phyloP scores from a whole-genome alignment of 1,284 basidiomycete genomes.

The Fomes fomentarius region DNA sequence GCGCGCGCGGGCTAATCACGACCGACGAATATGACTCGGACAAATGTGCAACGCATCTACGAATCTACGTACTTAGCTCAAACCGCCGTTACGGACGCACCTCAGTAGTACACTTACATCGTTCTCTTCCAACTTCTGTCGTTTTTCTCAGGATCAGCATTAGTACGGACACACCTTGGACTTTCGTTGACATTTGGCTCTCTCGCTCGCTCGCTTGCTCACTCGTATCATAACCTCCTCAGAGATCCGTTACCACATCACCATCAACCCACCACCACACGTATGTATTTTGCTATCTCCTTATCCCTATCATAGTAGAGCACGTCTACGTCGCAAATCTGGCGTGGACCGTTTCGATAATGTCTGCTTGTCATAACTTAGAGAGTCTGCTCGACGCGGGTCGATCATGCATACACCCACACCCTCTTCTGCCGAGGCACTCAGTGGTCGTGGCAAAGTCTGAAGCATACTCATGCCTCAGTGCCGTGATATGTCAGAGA shows the following conservation, averaged over 20 bases:
- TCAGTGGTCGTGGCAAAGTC: no score
- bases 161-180: conserved; percentile 24
- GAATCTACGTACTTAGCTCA: conserved; percentile 7
- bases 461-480: no score
- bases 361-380: background rate
- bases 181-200: conserved; percentile 8
- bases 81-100: background rate
- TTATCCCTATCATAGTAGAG: conserved; percentile 25
- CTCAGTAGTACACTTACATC: conserved; percentile 7
- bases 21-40: no score
- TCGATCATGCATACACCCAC: no score
- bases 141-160: conserved; percentile 8
- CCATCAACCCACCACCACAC: conserved; percentile 1
- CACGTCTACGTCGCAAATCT: conserved; percentile 13
- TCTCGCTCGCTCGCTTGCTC: conserved; percentile 16
- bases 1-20: conserved; percentile 32
- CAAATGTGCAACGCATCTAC: no score
- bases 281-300: conserved; percentile 25
- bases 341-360: background rate
- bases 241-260: no score
- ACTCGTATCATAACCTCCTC: conserved; percentile 21
- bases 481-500: no score
- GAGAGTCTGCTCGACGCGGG: background rate
- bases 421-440: no score
- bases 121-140: conserved; percentile 12